A percentile compares a stretch with the other conserved stretches of the same genome.
phyloP scores from a whole-genome alignment of 768 basidiomycete species.

The Leccinum olivaceopallidum region DNA sequence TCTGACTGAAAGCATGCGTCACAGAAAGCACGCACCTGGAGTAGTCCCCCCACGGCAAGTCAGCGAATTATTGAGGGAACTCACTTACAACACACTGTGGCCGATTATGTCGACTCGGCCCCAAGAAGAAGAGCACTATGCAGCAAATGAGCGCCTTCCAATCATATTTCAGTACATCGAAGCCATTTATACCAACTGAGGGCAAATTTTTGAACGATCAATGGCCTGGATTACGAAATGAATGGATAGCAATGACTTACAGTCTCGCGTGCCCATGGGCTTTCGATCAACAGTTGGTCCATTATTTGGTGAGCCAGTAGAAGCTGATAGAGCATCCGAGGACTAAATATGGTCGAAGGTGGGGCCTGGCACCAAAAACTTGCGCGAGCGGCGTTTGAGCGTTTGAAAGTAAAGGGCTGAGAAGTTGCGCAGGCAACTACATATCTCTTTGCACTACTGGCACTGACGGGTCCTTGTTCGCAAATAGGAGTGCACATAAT shows the following conservation, averaged over 20 bases:
- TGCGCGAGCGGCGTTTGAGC: slow-evolving; percentile 2
- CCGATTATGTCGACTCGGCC: background rate
- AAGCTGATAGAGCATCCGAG: background rate
- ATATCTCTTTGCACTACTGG: background rate
- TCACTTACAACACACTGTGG: background rate
- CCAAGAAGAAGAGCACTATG: background rate
- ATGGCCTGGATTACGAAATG: too few relatives aligned
- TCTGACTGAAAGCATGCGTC: background rate
- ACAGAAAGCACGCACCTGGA: background rate
- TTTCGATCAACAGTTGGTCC: background rate
- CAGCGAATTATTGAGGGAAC: background rate
- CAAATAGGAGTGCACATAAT: background rate
- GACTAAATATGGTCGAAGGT: background rate
- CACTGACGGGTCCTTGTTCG: background rate
- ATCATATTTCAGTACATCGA: background rate
- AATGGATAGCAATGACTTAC: background rate
- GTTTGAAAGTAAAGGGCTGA: background rate
- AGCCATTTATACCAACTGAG: background rate
- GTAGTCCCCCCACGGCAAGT: background rate
- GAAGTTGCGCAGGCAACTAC: slow-evolving; percentile 10
- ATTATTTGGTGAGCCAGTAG: background rate
- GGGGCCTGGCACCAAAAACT: background rate
- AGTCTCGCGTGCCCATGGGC: background rate
- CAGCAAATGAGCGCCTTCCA: background rate
- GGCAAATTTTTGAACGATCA: background rate